Evolutionary conservation across 495 filamentous ascomycete species (phyloP).

Genomic region (Penicillium psychrofluorescens): DNA sequence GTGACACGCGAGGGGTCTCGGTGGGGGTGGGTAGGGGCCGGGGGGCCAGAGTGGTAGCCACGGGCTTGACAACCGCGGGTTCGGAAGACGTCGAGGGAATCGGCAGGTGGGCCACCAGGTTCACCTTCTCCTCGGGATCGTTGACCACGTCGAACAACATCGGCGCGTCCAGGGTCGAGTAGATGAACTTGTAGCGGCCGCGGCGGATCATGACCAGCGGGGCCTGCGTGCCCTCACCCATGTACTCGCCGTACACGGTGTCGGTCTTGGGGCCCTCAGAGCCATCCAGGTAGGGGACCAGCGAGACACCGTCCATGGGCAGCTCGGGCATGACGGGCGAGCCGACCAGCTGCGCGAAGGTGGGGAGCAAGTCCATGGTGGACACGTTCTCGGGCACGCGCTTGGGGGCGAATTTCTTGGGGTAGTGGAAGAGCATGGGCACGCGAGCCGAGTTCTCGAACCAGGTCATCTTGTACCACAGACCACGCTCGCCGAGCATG

Average conservation of each 20-base stretch:
- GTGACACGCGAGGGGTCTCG: slow-evolving; percentile 28
- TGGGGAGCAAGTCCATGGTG: slow-evolving; percentile 78
- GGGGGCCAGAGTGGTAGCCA: slow-evolving; percentile 3
- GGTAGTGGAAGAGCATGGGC: slow-evolving; percentile 70
- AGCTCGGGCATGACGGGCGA: slow-evolving; percentile 52
- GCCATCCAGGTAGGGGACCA: slow-evolving; percentile 64
- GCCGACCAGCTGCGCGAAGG: slow-evolving; percentile 72
- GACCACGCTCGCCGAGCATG: slow-evolving; percentile 81
- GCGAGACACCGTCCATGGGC: slow-evolving; percentile 69
- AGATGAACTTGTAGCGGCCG: slow-evolving; percentile 76
- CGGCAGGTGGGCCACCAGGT: slow-evolving; percentile 48
- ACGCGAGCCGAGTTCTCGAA: slow-evolving; percentile 80
- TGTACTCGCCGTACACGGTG: slow-evolving; percentile 81
- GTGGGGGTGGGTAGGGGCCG: slow-evolving; percentile 31
- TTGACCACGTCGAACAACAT: slow-evolving; percentile 67
- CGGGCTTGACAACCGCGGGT: slow-evolving; percentile 9
- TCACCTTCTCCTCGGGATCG: slow-evolving; percentile 68
- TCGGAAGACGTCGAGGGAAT: slow-evolving; percentile 8
- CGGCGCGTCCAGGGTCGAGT: slow-evolving; percentile 69
- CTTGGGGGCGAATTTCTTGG: slow-evolving; percentile 57
- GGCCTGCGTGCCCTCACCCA: slow-evolving; percentile 77
- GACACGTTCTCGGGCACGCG: slow-evolving; percentile 71
- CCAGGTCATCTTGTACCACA: slow-evolving; percentile 96
- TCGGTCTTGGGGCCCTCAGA: slow-evolving; percentile 49
- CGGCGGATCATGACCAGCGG: slow-evolving; percentile 88